Percentiles rank a stretch among this genome's conserved stretches.
Conservation (phyloP, 2,329 filamentous ascomycete species). For the Xylaria sp. region DNA sequence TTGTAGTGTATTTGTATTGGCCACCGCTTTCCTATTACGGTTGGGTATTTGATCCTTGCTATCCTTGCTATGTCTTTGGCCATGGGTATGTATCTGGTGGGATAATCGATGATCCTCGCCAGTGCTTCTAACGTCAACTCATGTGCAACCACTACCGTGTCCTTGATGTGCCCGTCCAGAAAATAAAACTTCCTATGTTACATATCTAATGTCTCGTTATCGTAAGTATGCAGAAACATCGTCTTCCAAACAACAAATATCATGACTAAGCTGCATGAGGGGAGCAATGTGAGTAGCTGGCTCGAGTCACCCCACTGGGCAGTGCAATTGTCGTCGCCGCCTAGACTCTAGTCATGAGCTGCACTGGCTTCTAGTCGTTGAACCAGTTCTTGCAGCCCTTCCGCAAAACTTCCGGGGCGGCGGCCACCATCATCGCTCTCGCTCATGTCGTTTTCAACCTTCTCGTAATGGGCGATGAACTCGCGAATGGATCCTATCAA, state of each 20-base stretch:
- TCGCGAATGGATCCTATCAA: slow-evolving; percentile 65
- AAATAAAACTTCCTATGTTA: slow-evolving; percentile 29
- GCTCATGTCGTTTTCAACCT: slow-evolving; percentile 54
- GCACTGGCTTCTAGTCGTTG: slow-evolving; percentile 52
- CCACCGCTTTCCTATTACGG: slow-evolving; percentile 10
- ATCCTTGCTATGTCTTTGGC: slow-evolving; percentile 11
- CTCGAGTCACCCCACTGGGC: background rate
- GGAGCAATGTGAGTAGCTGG: slow-evolving; percentile 17
- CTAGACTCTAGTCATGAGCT: slow-evolving; percentile 41
- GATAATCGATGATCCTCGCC: slow-evolving; percentile 6
- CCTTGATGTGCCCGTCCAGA: slow-evolving; percentile 20
- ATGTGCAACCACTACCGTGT: slow-evolving; percentile 27
- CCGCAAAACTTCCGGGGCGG: slow-evolving; percentile 50
- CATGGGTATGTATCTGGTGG: slow-evolving; percentile 29
- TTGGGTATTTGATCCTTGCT: slow-evolving; percentile 22
- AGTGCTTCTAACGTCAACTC: slow-evolving; percentile 18
- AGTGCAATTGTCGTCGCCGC: background rate
- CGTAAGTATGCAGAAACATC: slow-evolving; percentile 37
- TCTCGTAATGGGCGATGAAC: slow-evolving; percentile 64
- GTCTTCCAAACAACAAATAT: slow-evolving; percentile 26
- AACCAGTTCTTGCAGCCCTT: slow-evolving; percentile 55
- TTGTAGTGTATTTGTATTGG: slow-evolving; percentile 1
- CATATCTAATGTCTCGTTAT: slow-evolving; percentile 37
- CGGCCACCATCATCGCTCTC: slow-evolving; percentile 50
- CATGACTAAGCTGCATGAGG: slow-evolving; percentile 2